These are phyloP conservation scores for Malassezia arunalokei DNA, from an alignment of 1,284 basidiomycete genomes.

Conservation along the genomic window DNA sequence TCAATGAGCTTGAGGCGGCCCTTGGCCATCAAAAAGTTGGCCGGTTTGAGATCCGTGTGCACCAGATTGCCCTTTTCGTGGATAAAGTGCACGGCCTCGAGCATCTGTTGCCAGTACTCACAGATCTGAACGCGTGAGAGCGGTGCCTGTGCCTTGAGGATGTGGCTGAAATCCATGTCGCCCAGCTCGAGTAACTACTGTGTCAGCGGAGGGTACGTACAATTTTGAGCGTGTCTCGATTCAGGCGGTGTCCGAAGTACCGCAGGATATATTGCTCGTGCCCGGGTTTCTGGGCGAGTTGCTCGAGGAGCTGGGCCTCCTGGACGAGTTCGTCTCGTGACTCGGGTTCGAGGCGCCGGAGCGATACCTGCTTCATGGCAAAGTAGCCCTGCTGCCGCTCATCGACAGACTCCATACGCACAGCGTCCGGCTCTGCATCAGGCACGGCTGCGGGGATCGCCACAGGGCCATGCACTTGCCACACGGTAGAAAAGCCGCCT, in stretches of 20 bases:
- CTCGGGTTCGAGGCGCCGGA: conserved; percentile 38
- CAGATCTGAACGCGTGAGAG: conserved; percentile 26
- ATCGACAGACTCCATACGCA: conserved; percentile 25
- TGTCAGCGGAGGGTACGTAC: conserved; percentile 5
- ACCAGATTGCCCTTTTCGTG: conserved; percentile 39
- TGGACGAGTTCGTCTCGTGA: conserved; percentile 39
- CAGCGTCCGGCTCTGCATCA: conserved; percentile 14
- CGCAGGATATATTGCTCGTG: conserved; percentile 38
- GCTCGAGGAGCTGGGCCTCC: conserved; percentile 37
- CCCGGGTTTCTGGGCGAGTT: conserved; percentile 27
- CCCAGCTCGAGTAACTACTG: conserved; percentile 38
- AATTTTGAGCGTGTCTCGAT: conserved; percentile 36
- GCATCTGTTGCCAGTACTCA: conserved; percentile 42
- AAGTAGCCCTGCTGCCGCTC: conserved; percentile 38
- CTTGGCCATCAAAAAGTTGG: conserved; percentile 65
- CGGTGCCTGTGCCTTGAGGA: conserved; percentile 26
- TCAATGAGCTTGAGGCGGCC: conserved; percentile 85
- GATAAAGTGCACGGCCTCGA: conserved; percentile 44
- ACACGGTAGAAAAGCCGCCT: conserved; percentile 44
- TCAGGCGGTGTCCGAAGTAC: conserved; percentile 42
- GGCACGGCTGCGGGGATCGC: conserved; percentile 20
- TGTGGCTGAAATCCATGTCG: conserved; percentile 35
- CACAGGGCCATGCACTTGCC: conserved; percentile 33
- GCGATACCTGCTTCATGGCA: conserved; percentile 43
- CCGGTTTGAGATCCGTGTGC: conserved; percentile 44